Evolutionary conservation across 2,329 filamentous ascomycete genomes (phyloP), one percentile per base, ranked within the genome.

Genomic region (Penicillium sp.): DNA sequence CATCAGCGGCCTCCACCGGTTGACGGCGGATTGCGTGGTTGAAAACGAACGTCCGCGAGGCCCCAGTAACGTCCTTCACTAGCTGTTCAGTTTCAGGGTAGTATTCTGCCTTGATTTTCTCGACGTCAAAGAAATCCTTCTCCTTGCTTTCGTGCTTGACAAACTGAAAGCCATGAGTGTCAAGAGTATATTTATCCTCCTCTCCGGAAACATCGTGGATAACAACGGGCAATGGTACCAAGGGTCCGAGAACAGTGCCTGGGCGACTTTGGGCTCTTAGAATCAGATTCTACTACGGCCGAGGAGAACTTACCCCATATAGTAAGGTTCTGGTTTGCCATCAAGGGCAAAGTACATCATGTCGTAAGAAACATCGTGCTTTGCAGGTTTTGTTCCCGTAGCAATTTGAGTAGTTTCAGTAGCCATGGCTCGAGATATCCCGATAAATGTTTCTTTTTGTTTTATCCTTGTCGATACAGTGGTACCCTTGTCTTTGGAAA

Each of bases 1-100:
- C 43, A 46, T 57, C 35, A 47, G 57, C 59, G 14, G 59, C 59
- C 46, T 77, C 73, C 35, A 59, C 63, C 3, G 66, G 62, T 30
- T 68, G 66, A 47, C 79, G 77, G n/a, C 79, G 78, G 63, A 87
- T 81, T 5, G 82, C 85, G 70, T 86, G 83, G 70, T 85, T 81
- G 65, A 86, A 87, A 66, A 86, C 83, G 73, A 82, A 79, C 61
- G 85, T 69, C 21, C 78, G 77, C 2, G 79, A 71, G 16, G 78
- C 82, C 3, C 83, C 83, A 16, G 83, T 86, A 28, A 61, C 63
- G 30, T 64, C 63, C 61, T 73, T 72, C 45, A 74, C 57, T 18
- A 75, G 51, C 3, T 69, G 62, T 56, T 73, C 71, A 6, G 64
- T 62, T 55, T 74, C 72, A 8, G 67, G 64, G 55, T 73, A 72